These are phyloP conservation scores for Chalciporus sp. DNA, from an alignment of 1,284 basidiomycete genomes.

Conservation along the genomic window DNA sequence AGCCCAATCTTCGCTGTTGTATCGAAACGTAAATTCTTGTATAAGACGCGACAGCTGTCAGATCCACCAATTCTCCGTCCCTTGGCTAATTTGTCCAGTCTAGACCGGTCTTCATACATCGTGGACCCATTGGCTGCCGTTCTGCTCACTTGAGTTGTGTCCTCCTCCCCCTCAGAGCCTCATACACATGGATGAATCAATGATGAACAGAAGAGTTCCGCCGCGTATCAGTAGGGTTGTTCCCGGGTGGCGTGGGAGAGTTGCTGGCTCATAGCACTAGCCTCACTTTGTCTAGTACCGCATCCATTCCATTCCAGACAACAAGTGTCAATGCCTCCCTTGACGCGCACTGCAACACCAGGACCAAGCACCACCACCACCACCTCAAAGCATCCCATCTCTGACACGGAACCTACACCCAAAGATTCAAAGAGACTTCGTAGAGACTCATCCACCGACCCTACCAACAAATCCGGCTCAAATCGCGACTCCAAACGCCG, in stretches of 20 bases:
- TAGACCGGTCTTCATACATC: too few species aligned
- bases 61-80: too few species aligned
- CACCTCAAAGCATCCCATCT: conserved; percentile 23
- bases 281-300: not conserved
- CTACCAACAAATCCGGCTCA: conserved; percentile 34
- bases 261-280: not conserved
- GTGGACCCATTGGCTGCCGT: too few species aligned
- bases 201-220: too few species aligned
- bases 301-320: not conserved
- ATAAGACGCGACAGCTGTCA: too few species aligned
- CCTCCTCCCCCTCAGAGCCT: too few species aligned
- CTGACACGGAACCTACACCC: conserved; percentile 23
- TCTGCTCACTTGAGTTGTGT: too few species aligned
- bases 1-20: too few species aligned
- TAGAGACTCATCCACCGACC: conserved; percentile 20
- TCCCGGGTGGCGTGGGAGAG: conserved; percentile 30
- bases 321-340: conserved; percentile 23
- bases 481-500: conserved; percentile 44
- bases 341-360: conserved; percentile 21
- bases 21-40: too few species aligned
- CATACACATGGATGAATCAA: too few species aligned
- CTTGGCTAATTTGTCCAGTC: too few species aligned
- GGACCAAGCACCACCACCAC: conserved; percentile 13
- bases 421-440: conserved; percentile 27
- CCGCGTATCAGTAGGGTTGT: too few species aligned